A percentile compares a stretch with the other conserved stretches of the same genome.
Evolutionary conservation across 331 rosid genomes (phyloP).

Genomic region (Acacia concinna): DNA sequence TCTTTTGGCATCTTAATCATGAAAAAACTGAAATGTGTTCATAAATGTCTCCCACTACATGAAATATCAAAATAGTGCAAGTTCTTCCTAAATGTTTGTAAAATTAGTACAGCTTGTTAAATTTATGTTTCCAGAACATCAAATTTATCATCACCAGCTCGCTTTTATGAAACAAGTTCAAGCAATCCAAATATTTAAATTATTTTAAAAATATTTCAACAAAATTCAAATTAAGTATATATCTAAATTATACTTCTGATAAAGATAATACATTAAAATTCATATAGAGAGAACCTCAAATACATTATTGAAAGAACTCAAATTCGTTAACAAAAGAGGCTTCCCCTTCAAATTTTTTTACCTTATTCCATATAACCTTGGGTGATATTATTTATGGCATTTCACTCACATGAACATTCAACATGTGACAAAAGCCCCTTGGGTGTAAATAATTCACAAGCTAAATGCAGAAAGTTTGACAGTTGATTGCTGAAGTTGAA

Average conservation of each 20-base stretch:
- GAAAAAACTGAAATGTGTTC: not conserved
- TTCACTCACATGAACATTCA: not conserved
- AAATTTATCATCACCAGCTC: not conserved
- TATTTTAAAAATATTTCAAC: not conserved
- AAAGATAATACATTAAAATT: not conserved
- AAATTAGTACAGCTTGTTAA: constrained; percentile 3
- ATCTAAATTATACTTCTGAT: constrained; percentile 14
- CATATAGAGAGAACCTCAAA: constrained; percentile 17
- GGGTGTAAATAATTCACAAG: not conserved
- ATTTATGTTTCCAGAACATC: not conserved
- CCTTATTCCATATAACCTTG: not conserved
- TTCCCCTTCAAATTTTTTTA: not conserved
- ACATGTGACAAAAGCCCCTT: not conserved
- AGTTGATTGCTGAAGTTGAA: not conserved
- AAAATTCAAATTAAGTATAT: constrained; percentile 3
- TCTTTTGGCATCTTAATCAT: constrained; percentile 16
- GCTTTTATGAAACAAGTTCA: constrained; percentile 22
- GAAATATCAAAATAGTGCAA: constrained; percentile 15
- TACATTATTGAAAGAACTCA: constrained; percentile 21
- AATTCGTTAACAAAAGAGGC: not conserved
- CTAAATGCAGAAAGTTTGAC: not conserved
- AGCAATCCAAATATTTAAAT: not conserved
- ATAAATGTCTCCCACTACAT: not conserved
- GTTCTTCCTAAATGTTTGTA: constrained; percentile 12
- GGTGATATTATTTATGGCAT: not conserved